Base-by-base conservation (phyloP, 2,329 filamentous ascomycete genomes). In the Decorospora gaudefroyi region DNA sequence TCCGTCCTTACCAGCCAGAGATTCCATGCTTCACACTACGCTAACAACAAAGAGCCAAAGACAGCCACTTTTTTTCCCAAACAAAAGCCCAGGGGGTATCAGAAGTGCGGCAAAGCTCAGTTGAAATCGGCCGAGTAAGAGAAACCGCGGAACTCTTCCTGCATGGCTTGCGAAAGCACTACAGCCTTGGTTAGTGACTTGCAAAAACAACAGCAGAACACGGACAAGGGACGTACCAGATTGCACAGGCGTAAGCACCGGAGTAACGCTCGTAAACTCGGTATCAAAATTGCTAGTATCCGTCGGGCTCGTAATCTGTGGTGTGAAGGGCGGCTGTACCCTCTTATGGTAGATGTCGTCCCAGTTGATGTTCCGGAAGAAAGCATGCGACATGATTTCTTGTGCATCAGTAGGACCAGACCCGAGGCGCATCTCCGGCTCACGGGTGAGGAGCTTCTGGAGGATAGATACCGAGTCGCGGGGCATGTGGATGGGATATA, bases 261-360 rank as follows among this genome's bases (percentile, higher is more conserved):
- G 93, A 28, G 93, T 99, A 41, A 99, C 93, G 67, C 92, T 97
- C 1, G 93, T 99, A 69, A 99, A 99, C 70, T 99, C 93, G 32
- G 88, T 90, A 70, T 99, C 93, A 72, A 99, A 99, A 76, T 99
- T 99, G 79, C 91, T 96, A n/a, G 93, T 99, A 75, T 99, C 93
- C 29, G 93, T 96, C 6, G 91, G 82, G 68, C 82, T 95, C 74
- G 87, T 93, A 63, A 99, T 95, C 25, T 83, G 83, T 12, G 93
- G 93, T 71, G 91, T 73, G 76, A 96, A 97, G 0, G 93, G 93
- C 40, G 93, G 87, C 39, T 85, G 81, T 13, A 96, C 84, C 23
- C 90, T 83, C 82, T 97, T 99, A 75, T 96, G 83, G 72, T 96
- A 97, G 50, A 99, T 90, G 67, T 99, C 93, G 56, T 99, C 93